Percentiles rank a stretch among this genome's conserved stretches.
Conservation (phyloP, 148 eudicot species). For the Nepenthes gracilis region DNA sequence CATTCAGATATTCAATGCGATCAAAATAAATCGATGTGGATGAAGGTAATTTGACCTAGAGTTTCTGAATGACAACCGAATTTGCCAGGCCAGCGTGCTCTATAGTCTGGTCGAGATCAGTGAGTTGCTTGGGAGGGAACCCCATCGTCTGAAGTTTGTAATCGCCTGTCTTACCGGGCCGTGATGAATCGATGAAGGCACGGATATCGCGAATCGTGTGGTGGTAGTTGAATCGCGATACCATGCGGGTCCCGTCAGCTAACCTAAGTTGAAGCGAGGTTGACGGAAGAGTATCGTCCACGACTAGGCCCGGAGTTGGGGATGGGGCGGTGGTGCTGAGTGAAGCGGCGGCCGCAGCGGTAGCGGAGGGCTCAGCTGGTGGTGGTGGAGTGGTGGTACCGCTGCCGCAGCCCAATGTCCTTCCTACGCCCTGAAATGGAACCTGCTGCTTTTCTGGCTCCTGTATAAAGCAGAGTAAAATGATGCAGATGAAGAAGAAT, state of each 20-base stretch:
- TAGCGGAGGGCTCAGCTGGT: slow-evolving; percentile 13
- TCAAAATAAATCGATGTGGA: no score
- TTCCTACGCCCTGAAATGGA: slow-evolving; percentile 62
- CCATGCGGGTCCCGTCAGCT: slow-evolving; percentile 82
- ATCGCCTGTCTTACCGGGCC: slow-evolving; percentile 40
- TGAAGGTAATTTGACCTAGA: slow-evolving; percentile 8
- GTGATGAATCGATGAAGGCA: slow-evolving; percentile 61
- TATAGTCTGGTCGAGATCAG: slow-evolving; percentile 59
- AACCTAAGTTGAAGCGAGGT: slow-evolving; percentile 76
- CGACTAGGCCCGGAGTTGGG: slow-evolving; percentile 42
- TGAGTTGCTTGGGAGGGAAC: slow-evolving; percentile 76
- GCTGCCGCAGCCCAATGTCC: slow-evolving; percentile 41
- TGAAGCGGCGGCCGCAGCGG: slow-evolving; percentile 12
- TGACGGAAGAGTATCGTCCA: slow-evolving; percentile 46
- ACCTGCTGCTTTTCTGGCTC: slow-evolving; percentile 29
- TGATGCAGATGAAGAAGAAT: neutral
- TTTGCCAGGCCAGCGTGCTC: slow-evolving; percentile 76
- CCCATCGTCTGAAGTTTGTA: slow-evolving; percentile 66
- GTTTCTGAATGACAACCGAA: slow-evolving; percentile 77
- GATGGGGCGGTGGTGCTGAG: slow-evolving; percentile 24
- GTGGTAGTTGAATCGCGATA: slow-evolving; percentile 57
- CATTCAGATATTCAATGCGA: no score
- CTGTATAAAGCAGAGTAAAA: slow-evolving; percentile 23
- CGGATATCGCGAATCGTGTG: slow-evolving; percentile 64
- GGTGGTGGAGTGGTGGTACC: slow-evolving; percentile 3